phyloP scores from a whole-genome alignment of 345 rosid species.

The Barbarea vulgaris region DNA sequence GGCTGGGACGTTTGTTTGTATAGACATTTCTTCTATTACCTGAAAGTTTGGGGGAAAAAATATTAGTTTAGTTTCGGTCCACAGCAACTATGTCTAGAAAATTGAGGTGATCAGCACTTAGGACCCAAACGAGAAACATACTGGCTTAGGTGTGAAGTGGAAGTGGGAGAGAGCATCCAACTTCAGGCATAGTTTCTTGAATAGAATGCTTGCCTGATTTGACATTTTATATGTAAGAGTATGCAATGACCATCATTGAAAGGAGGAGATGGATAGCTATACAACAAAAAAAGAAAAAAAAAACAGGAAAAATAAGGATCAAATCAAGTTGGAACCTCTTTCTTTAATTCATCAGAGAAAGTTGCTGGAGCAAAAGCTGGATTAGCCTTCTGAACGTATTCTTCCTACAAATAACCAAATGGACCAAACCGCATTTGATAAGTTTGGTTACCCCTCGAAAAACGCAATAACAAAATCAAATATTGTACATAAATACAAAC shows the following conservation, averaged over 20 bases:
- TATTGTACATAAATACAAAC: slow-evolving; percentile 49
- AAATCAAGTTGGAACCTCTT: slow-evolving; percentile 58
- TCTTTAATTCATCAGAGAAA: slow-evolving; percentile 81
- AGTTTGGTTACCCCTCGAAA: slow-evolving; percentile 11
- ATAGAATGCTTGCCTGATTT: slow-evolving; percentile 68
- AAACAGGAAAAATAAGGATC: background rate
- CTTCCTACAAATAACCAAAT: slow-evolving; percentile 60
- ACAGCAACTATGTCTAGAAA: background rate
- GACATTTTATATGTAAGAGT: slow-evolving; percentile 10
- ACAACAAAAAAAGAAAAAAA: background rate
- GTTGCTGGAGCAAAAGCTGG: slow-evolving; percentile 69
- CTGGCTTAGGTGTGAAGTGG: slow-evolving; percentile 97
- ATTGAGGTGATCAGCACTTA: slow-evolving; percentile 16
- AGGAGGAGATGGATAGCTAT: background rate
- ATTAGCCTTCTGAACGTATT: slow-evolving; percentile 70
- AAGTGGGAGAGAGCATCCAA: slow-evolving; percentile 98
- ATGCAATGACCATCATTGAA: background rate
- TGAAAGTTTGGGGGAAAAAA: slow-evolving; percentile 34
- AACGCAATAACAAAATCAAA: background rate
- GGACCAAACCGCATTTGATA: background rate
- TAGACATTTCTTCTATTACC: slow-evolving; percentile 92
- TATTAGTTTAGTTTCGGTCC: background rate
- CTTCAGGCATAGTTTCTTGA: slow-evolving; percentile 85
- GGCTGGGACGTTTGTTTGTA: slow-evolving; percentile 90
- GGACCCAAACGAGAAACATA: slow-evolving; percentile 47